These are phyloP conservation scores for Nephelium lappaceum DNA, from an alignment of 345 rosid genomes.

Conservation along the genomic window DNA sequence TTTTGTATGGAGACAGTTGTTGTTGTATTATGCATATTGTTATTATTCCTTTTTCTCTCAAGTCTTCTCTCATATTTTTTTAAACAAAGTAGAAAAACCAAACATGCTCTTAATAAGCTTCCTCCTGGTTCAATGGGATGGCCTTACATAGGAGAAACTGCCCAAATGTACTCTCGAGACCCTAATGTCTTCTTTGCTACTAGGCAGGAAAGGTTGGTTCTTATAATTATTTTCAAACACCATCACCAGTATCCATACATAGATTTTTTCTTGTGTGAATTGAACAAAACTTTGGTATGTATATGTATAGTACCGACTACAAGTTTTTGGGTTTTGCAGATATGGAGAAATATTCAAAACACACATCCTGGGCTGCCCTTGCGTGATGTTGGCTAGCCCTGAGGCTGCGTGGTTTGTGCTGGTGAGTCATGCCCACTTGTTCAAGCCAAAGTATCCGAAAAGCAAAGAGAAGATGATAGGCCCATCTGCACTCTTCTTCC, in stretches of 20 bases:
- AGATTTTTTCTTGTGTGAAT: background rate
- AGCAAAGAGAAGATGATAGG: conserved; percentile 88
- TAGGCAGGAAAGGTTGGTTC: conserved; percentile 58
- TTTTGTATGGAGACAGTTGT: conserved; percentile 41
- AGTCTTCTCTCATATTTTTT: conserved; percentile 27
- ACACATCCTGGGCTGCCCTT: conserved; percentile 71
- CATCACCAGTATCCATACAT: background rate
- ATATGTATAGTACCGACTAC: no score
- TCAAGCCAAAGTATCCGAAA: conserved; percentile 88
- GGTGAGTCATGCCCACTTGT: conserved; percentile 72
- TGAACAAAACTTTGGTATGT: background rate
- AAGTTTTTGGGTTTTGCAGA: conserved; percentile 33
- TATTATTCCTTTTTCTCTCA: conserved; percentile 41
- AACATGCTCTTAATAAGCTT: conserved; percentile 42
- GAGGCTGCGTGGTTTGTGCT: conserved; percentile 83
- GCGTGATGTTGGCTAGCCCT: conserved; percentile 84
- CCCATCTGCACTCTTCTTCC: conserved; percentile 77
- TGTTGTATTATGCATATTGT: conserved; percentile 11
- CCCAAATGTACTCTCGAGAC: conserved; percentile 76
- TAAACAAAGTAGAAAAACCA: conserved; percentile 23
- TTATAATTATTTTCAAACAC: background rate
- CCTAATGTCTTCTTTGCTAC: conserved; percentile 69
- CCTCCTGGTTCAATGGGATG: conserved; percentile 94
- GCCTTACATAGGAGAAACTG: conserved; percentile 86
- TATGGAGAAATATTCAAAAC: conserved; percentile 90